Conservation (phyloP, 345 rosid genomes). For the Salix suchowensis region DNA sequence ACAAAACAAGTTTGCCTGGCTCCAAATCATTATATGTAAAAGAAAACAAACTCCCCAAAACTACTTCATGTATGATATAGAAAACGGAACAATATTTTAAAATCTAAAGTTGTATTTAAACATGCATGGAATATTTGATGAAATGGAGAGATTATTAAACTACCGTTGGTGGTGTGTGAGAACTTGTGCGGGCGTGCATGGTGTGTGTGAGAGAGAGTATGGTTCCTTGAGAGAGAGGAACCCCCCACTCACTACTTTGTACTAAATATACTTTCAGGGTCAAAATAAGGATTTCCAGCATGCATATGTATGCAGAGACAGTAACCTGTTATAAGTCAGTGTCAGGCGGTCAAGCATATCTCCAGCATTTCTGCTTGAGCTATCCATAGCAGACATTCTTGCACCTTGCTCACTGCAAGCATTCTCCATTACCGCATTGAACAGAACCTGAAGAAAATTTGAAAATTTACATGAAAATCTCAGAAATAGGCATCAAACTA, state of each 20-base stretch:
- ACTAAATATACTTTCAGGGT: neutral
- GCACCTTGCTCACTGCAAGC: constrained; percentile 36
- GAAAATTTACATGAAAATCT: neutral
- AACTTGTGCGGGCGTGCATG: too few relatives aligned
- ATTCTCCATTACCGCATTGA: constrained; percentile 92
- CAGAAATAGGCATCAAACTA: neutral
- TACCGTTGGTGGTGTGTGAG: too few relatives aligned
- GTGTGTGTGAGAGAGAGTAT: too few relatives aligned
- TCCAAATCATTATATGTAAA: neutral
- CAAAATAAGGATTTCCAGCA: neutral
- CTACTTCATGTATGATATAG: neutral
- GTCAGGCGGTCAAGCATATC: constrained; percentile 94
- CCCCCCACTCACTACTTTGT: neutral
- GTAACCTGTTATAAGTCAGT: constrained; percentile 38
- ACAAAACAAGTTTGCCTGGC: neutral
- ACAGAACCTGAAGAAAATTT: constrained; percentile 49
- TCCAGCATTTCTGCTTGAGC: constrained; percentile 98
- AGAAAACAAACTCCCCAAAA: neutral
- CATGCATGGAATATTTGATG: too few relatives aligned
- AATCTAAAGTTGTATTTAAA: neutral
- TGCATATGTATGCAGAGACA: neutral
- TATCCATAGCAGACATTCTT: constrained; percentile 68
- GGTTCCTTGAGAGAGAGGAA: too few relatives aligned
- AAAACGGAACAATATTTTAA: neutral
- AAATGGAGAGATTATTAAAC: too few relatives aligned